Percentiles rank a stretch among this genome's conserved stretches.
These are phyloP conservation scores for Ilyonectria destructans DNA, from an alignment of 2,329 filamentous ascomycete genomes.

Conservation along the genomic window DNA sequence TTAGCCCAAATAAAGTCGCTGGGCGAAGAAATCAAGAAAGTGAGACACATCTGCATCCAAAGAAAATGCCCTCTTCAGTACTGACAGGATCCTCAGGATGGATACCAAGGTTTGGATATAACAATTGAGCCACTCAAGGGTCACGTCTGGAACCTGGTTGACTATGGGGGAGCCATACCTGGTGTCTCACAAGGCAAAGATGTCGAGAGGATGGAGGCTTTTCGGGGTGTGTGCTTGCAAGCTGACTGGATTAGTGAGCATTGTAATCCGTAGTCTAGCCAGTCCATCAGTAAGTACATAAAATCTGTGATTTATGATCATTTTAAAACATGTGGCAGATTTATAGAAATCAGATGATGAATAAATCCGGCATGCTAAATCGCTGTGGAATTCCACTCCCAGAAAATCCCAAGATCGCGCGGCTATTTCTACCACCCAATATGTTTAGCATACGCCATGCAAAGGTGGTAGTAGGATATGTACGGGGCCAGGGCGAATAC, in stretches of 20 bases:
- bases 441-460: too few species aligned
- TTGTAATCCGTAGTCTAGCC: background rate
- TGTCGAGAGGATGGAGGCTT: background rate
- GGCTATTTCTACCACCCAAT: too few species aligned
- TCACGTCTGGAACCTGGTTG: slow-evolving; percentile 21
- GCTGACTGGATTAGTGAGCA: slow-evolving; percentile 8
- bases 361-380: too few species aligned
- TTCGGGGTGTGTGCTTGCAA: slow-evolving; percentile 1
- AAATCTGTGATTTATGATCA: too few species aligned
- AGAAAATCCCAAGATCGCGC: too few species aligned
- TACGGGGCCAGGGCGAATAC: too few species aligned
- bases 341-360: too few species aligned
- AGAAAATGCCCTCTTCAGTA: background rate
- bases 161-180: slow-evolving; percentile 3
- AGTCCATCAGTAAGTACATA: background rate
- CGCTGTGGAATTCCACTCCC: too few species aligned
- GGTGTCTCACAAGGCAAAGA: background rate
- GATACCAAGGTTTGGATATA: slow-evolving; percentile 2
- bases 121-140: slow-evolving; percentile 4
- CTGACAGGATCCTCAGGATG: background rate
- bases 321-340: too few species aligned
- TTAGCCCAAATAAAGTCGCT: background rate
- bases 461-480: too few species aligned
- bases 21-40: background rate
- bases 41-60: background rate